Percentiles rank a stretch among this genome's conserved stretches.
Evolutionary conservation across 2,329 filamentous ascomycete genomes (phyloP).

Genomic region (Lecanicillium sp.): DNA sequence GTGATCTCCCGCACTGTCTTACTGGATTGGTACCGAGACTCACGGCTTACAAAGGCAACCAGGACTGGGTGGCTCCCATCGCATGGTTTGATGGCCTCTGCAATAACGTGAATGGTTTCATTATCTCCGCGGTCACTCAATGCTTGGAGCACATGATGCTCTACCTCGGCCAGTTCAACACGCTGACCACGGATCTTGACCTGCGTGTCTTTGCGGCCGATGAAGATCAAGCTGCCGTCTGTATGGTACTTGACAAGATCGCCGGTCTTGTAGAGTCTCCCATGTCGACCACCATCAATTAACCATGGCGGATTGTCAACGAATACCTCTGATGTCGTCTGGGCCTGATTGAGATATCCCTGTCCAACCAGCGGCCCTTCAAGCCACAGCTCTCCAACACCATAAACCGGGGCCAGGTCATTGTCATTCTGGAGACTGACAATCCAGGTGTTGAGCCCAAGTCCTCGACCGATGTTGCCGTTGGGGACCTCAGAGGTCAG

Average conservation of each 20-base stretch:
- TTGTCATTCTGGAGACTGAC: background rate
- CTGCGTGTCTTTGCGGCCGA: constrained; percentile 12
- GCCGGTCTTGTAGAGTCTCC: constrained; percentile 42
- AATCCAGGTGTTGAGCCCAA: constrained; percentile 1
- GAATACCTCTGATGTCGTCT: constrained; percentile 23
- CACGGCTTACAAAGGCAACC: constrained; percentile 20
- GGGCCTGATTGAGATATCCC: constrained; percentile 2
- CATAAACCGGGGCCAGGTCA: background rate
- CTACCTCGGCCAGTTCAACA: constrained; percentile 12
- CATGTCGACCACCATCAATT: constrained; percentile 21
- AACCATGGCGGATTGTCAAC: constrained; percentile 24
- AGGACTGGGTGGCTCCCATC: constrained; percentile 18
- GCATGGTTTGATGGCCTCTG: constrained; percentile 21
- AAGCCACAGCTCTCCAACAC: constrained; percentile 5
- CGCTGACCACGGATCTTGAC: constrained; percentile 14
- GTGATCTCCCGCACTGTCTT: background rate
- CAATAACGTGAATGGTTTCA: constrained; percentile 26
- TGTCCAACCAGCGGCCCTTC: constrained; percentile 2
- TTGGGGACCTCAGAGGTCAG: background rate
- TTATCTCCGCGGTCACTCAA: constrained; percentile 24
- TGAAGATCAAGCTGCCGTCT: constrained; percentile 9
- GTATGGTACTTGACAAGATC: constrained; percentile 39
- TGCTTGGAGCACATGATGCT: constrained; percentile 7
- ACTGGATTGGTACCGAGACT: background rate
- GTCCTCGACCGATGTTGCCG: too few species aligned